Conservation (phyloP, 768 basidiomycete species). For the Boletales sp. region DNA sequence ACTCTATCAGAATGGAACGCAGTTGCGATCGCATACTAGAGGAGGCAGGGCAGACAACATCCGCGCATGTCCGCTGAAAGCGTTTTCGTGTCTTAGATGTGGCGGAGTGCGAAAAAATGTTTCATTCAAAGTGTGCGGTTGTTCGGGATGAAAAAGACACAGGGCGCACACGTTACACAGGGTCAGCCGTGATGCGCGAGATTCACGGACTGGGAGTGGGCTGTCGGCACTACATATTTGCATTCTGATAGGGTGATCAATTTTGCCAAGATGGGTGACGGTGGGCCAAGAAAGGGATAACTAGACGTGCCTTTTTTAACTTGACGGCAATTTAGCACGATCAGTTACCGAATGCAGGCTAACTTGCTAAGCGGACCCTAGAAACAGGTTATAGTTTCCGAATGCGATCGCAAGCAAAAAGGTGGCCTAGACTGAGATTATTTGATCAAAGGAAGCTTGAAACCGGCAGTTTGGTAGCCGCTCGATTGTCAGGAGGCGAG, state of each 20-base stretch:
- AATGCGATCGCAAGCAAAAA: conserved; percentile 25
- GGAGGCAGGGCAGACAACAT: conserved; percentile 7
- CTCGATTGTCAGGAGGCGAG: conserved; percentile 32
- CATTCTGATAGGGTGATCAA: conserved; percentile 24
- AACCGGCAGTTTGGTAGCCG: conserved; percentile 28
- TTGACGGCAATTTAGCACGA: conserved; percentile 25
- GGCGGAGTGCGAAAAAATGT: conserved; percentile 16
- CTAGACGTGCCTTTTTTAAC: conserved; percentile 18
- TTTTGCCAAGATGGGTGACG: conserved; percentile 14
- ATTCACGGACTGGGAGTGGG: conserved; percentile 12
- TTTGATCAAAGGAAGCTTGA: conserved; percentile 27
- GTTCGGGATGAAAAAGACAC: not conserved
- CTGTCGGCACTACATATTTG: conserved; percentile 20
- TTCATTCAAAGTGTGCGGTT: conserved; percentile 2
- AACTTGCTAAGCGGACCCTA: conserved; percentile 25
- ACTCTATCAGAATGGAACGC: conserved; percentile 8
- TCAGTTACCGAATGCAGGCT: conserved; percentile 21
- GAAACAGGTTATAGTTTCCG: conserved; percentile 24
- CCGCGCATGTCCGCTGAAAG: conserved; percentile 7
- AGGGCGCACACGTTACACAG: conserved; percentile 1
- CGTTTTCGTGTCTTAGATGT: not conserved
- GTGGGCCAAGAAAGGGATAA: conserved; percentile 18
- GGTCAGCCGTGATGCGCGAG: conserved; percentile 19
- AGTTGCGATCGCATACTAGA: not conserved
- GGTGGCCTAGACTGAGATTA: conserved; percentile 26